Base-by-base conservation (phyloP, 169 alveolate genomes). In the Eimeria zaria region DNA sequence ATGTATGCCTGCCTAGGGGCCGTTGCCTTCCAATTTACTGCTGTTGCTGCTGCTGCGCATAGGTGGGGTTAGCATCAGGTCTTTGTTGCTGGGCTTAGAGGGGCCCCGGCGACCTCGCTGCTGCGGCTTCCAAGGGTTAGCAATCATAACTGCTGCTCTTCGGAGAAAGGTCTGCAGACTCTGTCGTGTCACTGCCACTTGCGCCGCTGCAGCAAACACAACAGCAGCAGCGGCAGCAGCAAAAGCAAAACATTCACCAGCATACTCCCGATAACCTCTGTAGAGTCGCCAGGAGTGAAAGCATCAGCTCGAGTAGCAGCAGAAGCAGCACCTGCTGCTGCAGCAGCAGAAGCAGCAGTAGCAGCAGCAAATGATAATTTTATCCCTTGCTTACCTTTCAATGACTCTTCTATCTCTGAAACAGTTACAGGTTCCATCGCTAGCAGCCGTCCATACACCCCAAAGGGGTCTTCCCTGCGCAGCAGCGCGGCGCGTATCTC, bases 21-120 rank as follows among this genome's bases (percentile, higher is more conserved):
- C 48, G 81, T 3, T 71, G 46, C 4, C 81, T 7, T 71, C 48
- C 53, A 39, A 27, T 7, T 39, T 71, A 46, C 81, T 71, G 53
- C 81, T 2, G 81, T 22, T 58, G 69, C 69, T 58, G 69, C 69
- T 58, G 69, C 81, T 71, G 81, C 48, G 5, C 12, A 7, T 71
- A 39, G 16, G 30, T 18, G 69, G 69, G 20, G 69, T 60, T n/a
- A 60, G 69, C 20, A 60, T 9, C 27, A 60, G 30, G 69, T 60
- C 69, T 60, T 60, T 60, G n/a, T 22, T 0, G 20, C 30, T 60
- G 53, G n/a, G 81, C 48, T 44, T 76, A 22, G 51, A 44, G 33
- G 60, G 18, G 60, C 88, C 88, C 88, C 88, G n/a, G 88, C 60
- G 64, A 62, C 88, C 88, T 62, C 88, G 44, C 41, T 76, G 88